Percentiles rank a stretch among this genome's conserved stretches.
Conservation (phyloP, 352 stramenopile genomes). For the Phytophthora brassicae region DNA sequence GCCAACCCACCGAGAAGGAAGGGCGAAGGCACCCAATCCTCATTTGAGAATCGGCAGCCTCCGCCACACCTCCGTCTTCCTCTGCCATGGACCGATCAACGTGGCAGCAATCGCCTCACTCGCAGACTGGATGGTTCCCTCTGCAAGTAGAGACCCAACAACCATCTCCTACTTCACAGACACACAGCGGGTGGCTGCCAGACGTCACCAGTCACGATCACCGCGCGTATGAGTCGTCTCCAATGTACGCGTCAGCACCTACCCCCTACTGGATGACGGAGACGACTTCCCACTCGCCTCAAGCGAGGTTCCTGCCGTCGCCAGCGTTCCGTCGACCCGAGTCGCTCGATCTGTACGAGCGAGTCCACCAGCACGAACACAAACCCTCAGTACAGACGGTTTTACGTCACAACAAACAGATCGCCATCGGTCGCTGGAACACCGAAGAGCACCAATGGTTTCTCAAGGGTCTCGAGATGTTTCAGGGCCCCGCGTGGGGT, state of each 20-base stretch:
- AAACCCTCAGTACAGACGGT: conserved; percentile 9
- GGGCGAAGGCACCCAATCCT: conserved; percentile 22
- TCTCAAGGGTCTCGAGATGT: conserved; percentile 80
- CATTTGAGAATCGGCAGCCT: conserved; percentile 29
- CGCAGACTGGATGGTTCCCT: conserved; percentile 59
- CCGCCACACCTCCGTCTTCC: neutral
- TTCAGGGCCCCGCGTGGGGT: conserved; percentile 75
- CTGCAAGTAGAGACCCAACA: conserved; percentile 30
- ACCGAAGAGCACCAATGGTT: conserved; percentile 77
- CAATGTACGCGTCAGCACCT: conserved; percentile 19
- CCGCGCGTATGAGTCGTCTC: conserved; percentile 11
- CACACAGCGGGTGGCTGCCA: conserved; percentile 14
- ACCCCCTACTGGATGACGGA: conserved; percentile 28
- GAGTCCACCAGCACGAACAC: conserved; percentile 5
- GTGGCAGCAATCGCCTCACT: conserved; percentile 23
- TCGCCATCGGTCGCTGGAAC: conserved; percentile 77
- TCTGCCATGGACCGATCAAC: conserved; percentile 7
- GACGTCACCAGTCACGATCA: conserved; percentile 7
- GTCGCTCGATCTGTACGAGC: conserved; percentile 21
- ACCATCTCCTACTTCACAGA: neutral
- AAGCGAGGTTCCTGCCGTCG: conserved; percentile 13
- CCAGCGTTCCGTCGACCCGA: conserved; percentile 14
- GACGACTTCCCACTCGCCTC: conserved; percentile 2
- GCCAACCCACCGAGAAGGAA: conserved; percentile 21
- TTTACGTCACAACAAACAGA: conserved; percentile 49